phyloP scores from a whole-genome alignment of 495 filamentous ascomycete species.

The Lentithecium fluviatile region DNA sequence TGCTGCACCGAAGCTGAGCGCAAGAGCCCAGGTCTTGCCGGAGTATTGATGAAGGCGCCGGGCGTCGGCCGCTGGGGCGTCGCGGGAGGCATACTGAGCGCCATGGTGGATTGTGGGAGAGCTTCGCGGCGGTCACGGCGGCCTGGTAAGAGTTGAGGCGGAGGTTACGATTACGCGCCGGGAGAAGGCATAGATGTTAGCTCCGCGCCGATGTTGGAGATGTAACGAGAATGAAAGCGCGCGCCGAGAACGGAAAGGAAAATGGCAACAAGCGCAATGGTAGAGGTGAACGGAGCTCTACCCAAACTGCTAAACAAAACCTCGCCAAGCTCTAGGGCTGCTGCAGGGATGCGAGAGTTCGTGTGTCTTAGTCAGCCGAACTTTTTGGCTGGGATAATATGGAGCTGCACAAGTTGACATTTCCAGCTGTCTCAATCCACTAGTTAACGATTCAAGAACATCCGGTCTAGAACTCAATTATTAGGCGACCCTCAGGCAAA shows the following conservation, averaged over 20 bases:
- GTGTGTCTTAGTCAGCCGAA: conserved; percentile 3
- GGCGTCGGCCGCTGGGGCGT: conserved; percentile 33
- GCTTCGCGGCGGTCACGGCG: conserved; percentile 6
- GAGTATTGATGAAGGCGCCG: conserved; percentile 42
- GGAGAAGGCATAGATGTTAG: conserved; percentile 18
- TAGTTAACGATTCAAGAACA: too few species aligned
- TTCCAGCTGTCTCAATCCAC: too few species aligned
- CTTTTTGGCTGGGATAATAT: too few species aligned
- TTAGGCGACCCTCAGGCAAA: too few species aligned
- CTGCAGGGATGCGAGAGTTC: conserved; percentile 1
- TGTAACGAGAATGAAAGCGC: too few species aligned
- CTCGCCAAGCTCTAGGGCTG: conserved; percentile 7
- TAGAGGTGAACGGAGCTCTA: conserved; percentile 13
- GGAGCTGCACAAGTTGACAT: too few species aligned
- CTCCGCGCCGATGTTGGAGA: background rate
- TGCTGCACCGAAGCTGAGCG: conserved; percentile 15
- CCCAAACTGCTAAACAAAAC: background rate
- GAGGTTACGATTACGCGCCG: conserved; percentile 22
- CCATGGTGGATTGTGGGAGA: conserved; percentile 1
- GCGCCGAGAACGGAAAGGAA: too few species aligned
- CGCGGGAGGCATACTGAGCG: conserved; percentile 19
- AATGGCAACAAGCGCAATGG: conserved; percentile 14
- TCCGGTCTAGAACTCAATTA: too few species aligned
- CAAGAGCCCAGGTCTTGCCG: conserved; percentile 36
- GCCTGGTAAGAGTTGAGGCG: conserved; percentile 12